phyloP scores from a whole-genome alignment of 805 yeast species.

The Wickerhamiella australiensis region DNA sequence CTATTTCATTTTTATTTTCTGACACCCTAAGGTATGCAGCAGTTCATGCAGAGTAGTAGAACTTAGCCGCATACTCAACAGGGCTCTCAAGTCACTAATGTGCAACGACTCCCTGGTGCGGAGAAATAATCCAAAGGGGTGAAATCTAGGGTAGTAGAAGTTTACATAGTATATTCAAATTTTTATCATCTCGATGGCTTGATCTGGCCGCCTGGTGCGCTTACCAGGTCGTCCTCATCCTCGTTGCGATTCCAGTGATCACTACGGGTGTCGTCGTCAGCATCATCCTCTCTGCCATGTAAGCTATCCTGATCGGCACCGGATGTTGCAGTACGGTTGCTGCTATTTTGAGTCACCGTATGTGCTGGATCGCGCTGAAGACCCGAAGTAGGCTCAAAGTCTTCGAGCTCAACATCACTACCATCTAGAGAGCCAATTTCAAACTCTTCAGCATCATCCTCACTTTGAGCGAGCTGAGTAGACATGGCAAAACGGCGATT shows the following conservation, averaged over 20 bases:
- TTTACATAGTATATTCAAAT: background rate
- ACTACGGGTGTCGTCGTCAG: conserved; percentile 8
- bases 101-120: too few relatives aligned
- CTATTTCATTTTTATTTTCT: too few relatives aligned
- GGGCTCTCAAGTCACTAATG: too few relatives aligned
- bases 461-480: conserved; percentile 73
- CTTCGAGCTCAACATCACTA: conserved; percentile 28
- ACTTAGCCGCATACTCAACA: too few relatives aligned
- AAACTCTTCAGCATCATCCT: conserved; percentile 52
- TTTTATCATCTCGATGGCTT: background rate
- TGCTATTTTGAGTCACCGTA: background rate
- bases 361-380: background rate
- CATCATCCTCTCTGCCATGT: conserved; percentile 17
- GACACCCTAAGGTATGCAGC: too few relatives aligned
- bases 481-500: conserved; percentile 91
- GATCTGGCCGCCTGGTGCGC: conserved; percentile 18
- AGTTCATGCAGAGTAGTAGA: too few relatives aligned
- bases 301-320: conserved; percentile 16
- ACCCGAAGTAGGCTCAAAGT: conserved; percentile 5
- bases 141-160: too few relatives aligned
- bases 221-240: conserved; percentile 21
- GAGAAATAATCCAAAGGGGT: too few relatives aligned
- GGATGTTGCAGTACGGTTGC: background rate
- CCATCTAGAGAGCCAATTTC: conserved; percentile 44
- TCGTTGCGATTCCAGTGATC: conserved; percentile 15